phyloP scores from a whole-genome alignment of 1,139 yeast genomes.

The Yamadazyma membranifaciens region DNA sequence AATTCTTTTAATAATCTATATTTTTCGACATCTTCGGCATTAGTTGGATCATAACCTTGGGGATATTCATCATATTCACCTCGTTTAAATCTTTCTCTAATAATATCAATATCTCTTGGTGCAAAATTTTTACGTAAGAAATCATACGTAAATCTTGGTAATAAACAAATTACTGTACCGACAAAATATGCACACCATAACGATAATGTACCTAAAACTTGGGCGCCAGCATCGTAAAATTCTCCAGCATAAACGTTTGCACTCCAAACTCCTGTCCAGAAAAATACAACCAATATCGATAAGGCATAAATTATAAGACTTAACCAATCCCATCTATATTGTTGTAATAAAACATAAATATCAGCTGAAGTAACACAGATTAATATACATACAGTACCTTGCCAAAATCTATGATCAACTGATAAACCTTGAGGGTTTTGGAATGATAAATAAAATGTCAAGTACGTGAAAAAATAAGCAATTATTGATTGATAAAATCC shows the following conservation, averaged over 20 bases:
- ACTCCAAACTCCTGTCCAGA: conserved; percentile 67
- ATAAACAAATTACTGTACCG: conserved; percentile 44
- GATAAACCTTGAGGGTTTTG: conserved; percentile 48
- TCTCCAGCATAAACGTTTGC: conserved; percentile 40
- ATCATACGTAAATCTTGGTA: conserved; percentile 55
- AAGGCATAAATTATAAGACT: conserved; percentile 46
- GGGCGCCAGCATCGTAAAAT: conserved; percentile 56
- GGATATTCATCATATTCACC: conserved; percentile 53
- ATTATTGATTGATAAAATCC: conserved; percentile 59
- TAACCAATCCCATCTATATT: conserved; percentile 63
- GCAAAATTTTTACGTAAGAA: conserved; percentile 43
- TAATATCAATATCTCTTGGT: conserved; percentile 56
- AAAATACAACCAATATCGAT: conserved; percentile 52
- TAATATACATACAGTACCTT: conserved; percentile 50
- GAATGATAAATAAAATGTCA: conserved; percentile 44
- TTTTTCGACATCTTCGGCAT: conserved; percentile 43
- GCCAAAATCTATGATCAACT: conserved; percentile 59
- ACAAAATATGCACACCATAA: conserved; percentile 54
- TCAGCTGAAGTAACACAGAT: conserved; percentile 55
- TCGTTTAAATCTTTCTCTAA: conserved; percentile 46
- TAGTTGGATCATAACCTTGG: conserved; percentile 60
- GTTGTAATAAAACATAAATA: conserved; percentile 52
- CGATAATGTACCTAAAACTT: conserved; percentile 49
- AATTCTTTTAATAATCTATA: conserved; percentile 38
- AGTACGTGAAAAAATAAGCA: conserved; percentile 55